Base-by-base conservation (phyloP, 2,329 filamentous ascomycete genomes). In the Penicillium sp. region DNA sequence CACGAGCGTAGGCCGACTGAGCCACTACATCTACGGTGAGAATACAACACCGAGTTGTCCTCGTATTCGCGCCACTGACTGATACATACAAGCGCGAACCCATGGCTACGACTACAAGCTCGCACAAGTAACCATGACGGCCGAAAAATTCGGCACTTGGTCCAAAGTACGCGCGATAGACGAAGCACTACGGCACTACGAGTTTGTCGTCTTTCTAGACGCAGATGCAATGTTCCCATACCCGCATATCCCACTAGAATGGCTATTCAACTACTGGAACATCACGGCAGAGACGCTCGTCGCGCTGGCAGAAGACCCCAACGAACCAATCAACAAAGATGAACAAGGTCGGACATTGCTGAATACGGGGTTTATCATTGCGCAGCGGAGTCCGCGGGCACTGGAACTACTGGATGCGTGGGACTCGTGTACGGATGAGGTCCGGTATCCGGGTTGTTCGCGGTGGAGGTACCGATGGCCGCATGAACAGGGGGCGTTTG, bases 81-180 rank as follows among this genome's bases (percentile, higher is more conserved):
- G 22, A 40, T 12, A 13, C 18, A 4, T 12, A 2, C 10, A 45
- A 65, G 66, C 66, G 13, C 55, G 55, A 50, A 70, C 73, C 32
- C 71, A 73, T 49, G 69, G 69, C 4, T 72, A 72, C 52, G 67
- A 71, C 34, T 73, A 73, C 51, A 69, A 70, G 22, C 65, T 71
- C 36, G 62, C 72, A 18, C 66, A 62, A 39, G 66, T 66, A 3
- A 59, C 66, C 17, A 59, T 64, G 20, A 66, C 68, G 35, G 45
- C 53, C 1, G 63, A 67, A 35, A 66, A 68, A 34, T 64, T 62
- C 49, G 62, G 64, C 16, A 72, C 69, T 11, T 74, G 71, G 71
- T 64, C 68, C 26, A 68, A 69, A 44, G 64, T 69, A 0, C 60
- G 64, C 6, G 56, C 61, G 8, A 52, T 71, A 16, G 55, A 57